A percentile compares a stretch with the other conserved stretches of the same genome.
Conservation (phyloP, 768 basidiomycete genomes). For the Lyophyllum decastes region DNA sequence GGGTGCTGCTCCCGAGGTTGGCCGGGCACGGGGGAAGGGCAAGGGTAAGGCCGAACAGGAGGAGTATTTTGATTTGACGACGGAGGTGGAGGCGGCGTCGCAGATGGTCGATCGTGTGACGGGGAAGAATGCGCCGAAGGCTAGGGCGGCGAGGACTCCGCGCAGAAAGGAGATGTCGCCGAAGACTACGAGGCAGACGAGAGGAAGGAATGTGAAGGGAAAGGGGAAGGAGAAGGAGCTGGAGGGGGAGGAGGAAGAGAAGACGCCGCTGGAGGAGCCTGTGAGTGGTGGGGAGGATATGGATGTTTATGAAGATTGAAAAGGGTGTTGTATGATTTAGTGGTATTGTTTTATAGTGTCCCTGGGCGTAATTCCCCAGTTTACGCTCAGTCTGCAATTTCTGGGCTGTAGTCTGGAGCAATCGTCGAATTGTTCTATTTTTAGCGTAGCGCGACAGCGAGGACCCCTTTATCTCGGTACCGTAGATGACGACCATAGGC, state of each 20-base stretch:
- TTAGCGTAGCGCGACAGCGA: not conserved
- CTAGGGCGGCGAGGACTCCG: slow-evolving; percentile 6
- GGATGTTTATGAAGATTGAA: slow-evolving; percentile 9
- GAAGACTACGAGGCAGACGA: slow-evolving; percentile 1
- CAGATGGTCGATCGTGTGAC: slow-evolving; percentile 26
- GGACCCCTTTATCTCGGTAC: not conserved
- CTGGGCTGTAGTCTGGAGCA: not conserved
- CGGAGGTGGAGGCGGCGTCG: slow-evolving; percentile 4
- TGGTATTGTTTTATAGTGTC: too few species aligned
- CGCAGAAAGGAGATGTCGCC: not conserved
- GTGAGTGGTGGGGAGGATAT: slow-evolving; percentile 5
- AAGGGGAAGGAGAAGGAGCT: slow-evolving; percentile 11
- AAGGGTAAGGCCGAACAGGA: slow-evolving; percentile 7
- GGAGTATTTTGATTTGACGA: slow-evolving; percentile 7
- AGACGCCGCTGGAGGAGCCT: not conserved
- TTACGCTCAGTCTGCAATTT: not conserved
- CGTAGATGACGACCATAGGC: not conserved
- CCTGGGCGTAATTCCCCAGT: too few species aligned
- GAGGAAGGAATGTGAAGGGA: slow-evolving; percentile 3
- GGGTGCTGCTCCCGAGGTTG: slow-evolving; percentile 1
- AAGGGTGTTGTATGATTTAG: too few species aligned
- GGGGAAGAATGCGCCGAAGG: slow-evolving; percentile 24
- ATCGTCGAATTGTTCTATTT: not conserved
- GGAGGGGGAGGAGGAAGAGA: slow-evolving; percentile 1
- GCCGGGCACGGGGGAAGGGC: slow-evolving; percentile 7